Percentiles rank a stretch among this genome's conserved stretches.
phyloP scores from a whole-genome alignment of 169 alveolate species.

The Eimeria maxima region DNA sequence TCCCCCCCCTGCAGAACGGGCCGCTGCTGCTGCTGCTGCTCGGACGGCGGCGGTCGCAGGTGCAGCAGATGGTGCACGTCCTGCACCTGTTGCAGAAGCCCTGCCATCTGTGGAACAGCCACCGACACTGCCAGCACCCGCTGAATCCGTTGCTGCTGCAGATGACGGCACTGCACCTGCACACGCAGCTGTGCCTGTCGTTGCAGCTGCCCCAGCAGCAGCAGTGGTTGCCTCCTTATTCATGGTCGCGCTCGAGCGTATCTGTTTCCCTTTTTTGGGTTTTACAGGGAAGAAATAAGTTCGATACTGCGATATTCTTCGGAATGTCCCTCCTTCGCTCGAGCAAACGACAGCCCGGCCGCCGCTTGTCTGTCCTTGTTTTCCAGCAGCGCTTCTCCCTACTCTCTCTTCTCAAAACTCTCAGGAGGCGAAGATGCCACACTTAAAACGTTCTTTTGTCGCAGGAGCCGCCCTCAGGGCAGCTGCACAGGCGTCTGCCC shows the following conservation, averaged over 20 bases:
- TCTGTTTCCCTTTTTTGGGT: background rate
- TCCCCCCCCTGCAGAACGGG: no score
- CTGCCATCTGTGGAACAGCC: no score
- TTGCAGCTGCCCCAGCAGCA: background rate
- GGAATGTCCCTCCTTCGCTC: no score
- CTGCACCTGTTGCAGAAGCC: no score
- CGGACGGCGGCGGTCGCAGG: no score
- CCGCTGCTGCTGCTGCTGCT: no score
- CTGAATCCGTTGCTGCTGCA: background rate
- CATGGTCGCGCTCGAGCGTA: background rate
- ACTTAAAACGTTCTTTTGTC: background rate
- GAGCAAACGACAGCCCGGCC: background rate
- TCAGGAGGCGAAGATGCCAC: background rate
- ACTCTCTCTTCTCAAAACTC: background rate
- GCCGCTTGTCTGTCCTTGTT: background rate
- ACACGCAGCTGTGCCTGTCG: background rate
- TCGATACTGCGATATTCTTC: no score
- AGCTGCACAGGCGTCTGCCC: conserved; percentile 23
- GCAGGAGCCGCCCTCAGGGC: background rate
- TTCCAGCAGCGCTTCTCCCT: background rate
- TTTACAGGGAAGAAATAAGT: background rate
- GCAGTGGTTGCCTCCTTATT: background rate
- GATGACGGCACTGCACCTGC: background rate
- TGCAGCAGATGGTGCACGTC: no score
- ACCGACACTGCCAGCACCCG: no score